Evolutionary conservation across 1,139 yeast species (phyloP).

Genomic region (Protomyces gravidus): DNA sequence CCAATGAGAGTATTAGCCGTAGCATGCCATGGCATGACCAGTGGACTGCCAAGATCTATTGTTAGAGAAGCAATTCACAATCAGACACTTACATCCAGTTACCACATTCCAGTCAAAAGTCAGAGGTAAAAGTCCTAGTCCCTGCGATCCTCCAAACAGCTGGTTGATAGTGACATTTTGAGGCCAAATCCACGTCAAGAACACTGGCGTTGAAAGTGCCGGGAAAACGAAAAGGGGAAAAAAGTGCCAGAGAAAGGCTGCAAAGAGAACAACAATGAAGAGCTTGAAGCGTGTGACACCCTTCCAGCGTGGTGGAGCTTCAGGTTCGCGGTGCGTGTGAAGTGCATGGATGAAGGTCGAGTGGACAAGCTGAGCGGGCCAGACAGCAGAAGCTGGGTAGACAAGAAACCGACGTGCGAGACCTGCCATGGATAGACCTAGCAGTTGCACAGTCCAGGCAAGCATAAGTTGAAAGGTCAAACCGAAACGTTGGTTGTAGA

Average conservation of each 20-base stretch:
- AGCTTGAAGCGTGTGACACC: conserved; percentile 49
- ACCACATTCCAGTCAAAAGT: conserved; percentile 50
- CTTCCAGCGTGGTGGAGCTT: conserved; percentile 52
- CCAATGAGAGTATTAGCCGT: conserved; percentile 51
- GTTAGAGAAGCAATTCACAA: background rate
- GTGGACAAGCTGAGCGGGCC: conserved; percentile 47
- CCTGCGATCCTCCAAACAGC: conserved; percentile 56
- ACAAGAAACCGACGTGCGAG: conserved; percentile 54
- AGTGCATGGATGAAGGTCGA: conserved; percentile 14
- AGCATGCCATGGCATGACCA: conserved; percentile 59
- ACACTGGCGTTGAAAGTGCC: conserved; percentile 51
- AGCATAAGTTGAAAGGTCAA: conserved; percentile 55
- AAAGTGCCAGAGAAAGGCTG: conserved; percentile 53
- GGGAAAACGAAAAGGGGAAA: conserved; percentile 53
- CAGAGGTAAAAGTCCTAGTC: conserved; percentile 61
- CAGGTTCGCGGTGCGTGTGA: conserved; percentile 45
- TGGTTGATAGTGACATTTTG: conserved; percentile 55
- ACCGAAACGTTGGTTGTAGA: conserved; percentile 48
- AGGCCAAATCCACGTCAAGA: conserved; percentile 43
- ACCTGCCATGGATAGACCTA: conserved; percentile 66
- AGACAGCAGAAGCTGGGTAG: conserved; percentile 58
- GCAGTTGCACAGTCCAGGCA: conserved; percentile 47
- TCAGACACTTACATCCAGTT: conserved; percentile 41
- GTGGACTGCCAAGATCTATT: conserved; percentile 52
- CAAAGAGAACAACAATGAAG: conserved; percentile 45